Base-by-base conservation (phyloP, 148 eudicot genomes). In the Persicaria maculosa region DNA sequence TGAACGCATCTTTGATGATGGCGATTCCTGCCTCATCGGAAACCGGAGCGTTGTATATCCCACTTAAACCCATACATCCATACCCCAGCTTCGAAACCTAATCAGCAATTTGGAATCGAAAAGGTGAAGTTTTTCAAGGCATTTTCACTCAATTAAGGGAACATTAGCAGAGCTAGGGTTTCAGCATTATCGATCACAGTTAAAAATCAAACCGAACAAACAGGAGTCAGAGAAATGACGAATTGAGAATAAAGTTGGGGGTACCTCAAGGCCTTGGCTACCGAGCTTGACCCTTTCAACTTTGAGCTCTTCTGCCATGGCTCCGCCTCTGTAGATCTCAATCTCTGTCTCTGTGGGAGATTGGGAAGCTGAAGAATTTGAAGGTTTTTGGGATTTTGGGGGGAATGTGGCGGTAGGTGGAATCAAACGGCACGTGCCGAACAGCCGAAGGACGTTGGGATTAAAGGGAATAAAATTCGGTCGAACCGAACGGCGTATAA, bases 71-170 rank as follows among this genome's bases (percentile, higher is more conserved):
- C 89, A 84, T 82, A 73, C 89, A 88, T 55, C 87, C 91, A 76
- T 80, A 85, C 20, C 91, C 89, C 65, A 88, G 48, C 80, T 88
- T 88, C 16, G 91, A 88, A 44, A 88, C 91, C 91, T 88, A 65
- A 43, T 65, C 43, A 9, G 20, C 40, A 40, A 43, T 40, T 65
- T 5, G 31, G 31, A 22, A 22, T 22, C 2, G 17, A 12, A n/a
- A 14, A 31, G 40, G 40, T 31, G 40, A 31, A 31, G 40, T 31
- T 31, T 31, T 31, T 31, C 40, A 31, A 1, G 40, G 55, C 55
- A 12, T 52, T 52, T 52, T 52, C 55, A 52, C 55, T 52, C 55
- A 15, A 52, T 52, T 52, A 2, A 52, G 14, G 17, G 5, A 3
- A 15, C 14, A 52, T 50, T 15, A 12, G 55, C 14, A 12, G 1